Percentiles rank a stretch among this genome's conserved stretches.
Conservation (phyloP, 202 grass and related monocot species). For the Sporobolus alterniflorus region DNA sequence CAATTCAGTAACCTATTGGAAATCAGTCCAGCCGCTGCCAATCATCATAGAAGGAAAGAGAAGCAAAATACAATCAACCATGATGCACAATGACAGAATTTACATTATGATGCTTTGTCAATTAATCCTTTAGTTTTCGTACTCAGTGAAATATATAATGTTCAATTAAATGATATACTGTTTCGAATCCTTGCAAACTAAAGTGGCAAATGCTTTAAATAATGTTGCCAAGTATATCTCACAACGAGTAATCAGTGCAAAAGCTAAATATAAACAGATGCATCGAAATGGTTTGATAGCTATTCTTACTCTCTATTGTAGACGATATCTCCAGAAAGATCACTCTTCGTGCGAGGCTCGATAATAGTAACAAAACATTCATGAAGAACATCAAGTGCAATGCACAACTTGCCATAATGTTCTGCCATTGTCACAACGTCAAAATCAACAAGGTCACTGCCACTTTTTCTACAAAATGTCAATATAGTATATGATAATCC, state of each 20-base stretch:
- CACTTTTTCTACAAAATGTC: constrained; percentile 53
- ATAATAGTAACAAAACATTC: constrained; percentile 86
- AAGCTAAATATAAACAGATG: constrained; percentile 35
- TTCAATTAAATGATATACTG: constrained; percentile 11
- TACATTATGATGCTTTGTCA: background rate
- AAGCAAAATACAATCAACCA: background rate
- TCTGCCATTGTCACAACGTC: constrained; percentile 50
- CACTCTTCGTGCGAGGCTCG: constrained; percentile 66
- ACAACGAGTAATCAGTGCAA: background rate
- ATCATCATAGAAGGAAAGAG: background rate
- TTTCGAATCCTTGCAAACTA: background rate
- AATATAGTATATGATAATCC: constrained; percentile 71
- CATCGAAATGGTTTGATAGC: constrained; percentile 31
- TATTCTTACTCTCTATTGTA: constrained; percentile 83
- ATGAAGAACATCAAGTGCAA: constrained; percentile 71
- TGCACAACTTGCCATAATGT: constrained; percentile 55
- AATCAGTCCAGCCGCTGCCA: background rate
- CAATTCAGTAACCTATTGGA: constrained; percentile 15
- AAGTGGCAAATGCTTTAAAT: constrained; percentile 5
- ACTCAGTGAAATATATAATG: constrained; percentile 3
- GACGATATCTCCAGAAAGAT: constrained; percentile 72
- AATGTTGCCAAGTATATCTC: background rate
- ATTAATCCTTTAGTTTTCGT: background rate
- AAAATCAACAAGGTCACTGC: constrained; percentile 22
- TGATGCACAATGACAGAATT: background rate